These are phyloP conservation scores for Hyphopichia fennica DNA, from an alignment of 1,139 yeast species.

Conservation along the genomic window DNA sequence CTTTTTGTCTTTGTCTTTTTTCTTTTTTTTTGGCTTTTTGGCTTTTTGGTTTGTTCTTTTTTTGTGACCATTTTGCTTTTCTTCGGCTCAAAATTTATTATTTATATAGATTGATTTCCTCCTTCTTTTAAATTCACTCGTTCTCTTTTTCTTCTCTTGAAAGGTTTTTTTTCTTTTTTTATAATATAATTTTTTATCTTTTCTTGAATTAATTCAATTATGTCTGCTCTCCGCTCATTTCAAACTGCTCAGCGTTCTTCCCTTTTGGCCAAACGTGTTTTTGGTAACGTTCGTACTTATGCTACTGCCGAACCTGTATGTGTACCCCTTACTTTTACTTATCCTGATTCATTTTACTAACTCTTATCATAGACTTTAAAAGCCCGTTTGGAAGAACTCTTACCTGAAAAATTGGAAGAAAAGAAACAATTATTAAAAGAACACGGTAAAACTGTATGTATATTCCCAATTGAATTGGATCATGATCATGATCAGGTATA, in stretches of 20 bases:
- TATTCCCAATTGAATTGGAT: no score
- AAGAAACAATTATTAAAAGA: constrained; percentile 87
- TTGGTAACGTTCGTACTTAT: constrained; percentile 40
- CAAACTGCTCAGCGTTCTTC: constrained; percentile 32
- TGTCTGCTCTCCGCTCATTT: constrained; percentile 40
- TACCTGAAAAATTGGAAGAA: constrained; percentile 91
- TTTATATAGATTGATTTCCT: constrained; percentile 3
- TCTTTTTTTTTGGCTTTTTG: background rate
- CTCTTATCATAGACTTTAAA: constrained; percentile 55
- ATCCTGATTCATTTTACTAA: constrained; percentile 6
- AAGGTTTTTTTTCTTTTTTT: constrained; percentile 10
- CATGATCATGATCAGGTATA: no score
- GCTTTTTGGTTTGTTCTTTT: background rate
- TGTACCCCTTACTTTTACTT: constrained; percentile 8
- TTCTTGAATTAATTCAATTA: constrained; percentile 7
- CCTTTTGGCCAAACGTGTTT: constrained; percentile 34
- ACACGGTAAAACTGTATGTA: constrained; percentile 76
- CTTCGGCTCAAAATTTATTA: background rate
- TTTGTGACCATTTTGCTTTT: background rate
- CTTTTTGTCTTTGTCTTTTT: constrained; percentile 1
- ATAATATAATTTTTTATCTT: constrained; percentile 1
- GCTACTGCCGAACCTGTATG: constrained; percentile 59
- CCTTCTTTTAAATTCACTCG: constrained; percentile 13
- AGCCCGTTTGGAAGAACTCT: constrained; percentile 88
- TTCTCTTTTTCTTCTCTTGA: constrained; percentile 19